A percentile compares a stretch with the other conserved stretches of the same genome.
Conservation (phyloP, 176 grass and related monocot species). For the Cenchrus americanus region DNA sequence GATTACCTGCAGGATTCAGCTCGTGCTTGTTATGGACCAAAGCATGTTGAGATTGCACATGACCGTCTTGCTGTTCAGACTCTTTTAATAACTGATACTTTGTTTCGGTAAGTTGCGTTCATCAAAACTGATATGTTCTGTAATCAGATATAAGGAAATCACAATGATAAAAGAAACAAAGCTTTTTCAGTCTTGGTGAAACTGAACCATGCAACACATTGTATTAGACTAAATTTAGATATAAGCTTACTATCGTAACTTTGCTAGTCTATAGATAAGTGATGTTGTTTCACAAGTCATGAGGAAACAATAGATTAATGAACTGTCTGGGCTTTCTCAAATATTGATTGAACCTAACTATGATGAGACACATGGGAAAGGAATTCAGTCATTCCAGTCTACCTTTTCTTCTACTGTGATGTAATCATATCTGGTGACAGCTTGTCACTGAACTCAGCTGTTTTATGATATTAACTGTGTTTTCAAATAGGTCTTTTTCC, state of each 20-base stretch:
- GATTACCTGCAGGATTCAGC: conserved; percentile 70
- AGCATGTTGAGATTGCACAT: conserved; percentile 87
- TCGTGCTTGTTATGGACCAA: conserved; percentile 97
- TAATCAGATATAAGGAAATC: neutral
- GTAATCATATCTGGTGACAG: too few species aligned
- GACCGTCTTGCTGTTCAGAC: conserved; percentile 75
- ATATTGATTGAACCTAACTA: too few species aligned
- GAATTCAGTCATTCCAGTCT: too few species aligned
- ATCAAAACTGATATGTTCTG: conserved; percentile 8
- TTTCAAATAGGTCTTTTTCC: conserved; percentile 3
- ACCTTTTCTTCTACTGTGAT: too few species aligned
- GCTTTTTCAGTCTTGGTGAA: neutral
- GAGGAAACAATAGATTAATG: neutral
- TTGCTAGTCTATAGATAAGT: neutral
- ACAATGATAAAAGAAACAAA: neutral
- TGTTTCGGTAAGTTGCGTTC: conserved; percentile 65
- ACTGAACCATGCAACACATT: neutral
- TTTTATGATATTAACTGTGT: too few species aligned
- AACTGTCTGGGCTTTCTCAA: neutral
- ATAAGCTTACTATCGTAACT: conserved; percentile 18
- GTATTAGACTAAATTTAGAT: neutral
- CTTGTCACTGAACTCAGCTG: too few species aligned
- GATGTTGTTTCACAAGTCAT: neutral
- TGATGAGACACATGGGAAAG: too few species aligned
- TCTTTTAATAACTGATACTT: conserved; percentile 95